phyloP scores from a whole-genome alignment of 2,329 filamentous ascomycete species.

The Colletotrichum magnum region DNA sequence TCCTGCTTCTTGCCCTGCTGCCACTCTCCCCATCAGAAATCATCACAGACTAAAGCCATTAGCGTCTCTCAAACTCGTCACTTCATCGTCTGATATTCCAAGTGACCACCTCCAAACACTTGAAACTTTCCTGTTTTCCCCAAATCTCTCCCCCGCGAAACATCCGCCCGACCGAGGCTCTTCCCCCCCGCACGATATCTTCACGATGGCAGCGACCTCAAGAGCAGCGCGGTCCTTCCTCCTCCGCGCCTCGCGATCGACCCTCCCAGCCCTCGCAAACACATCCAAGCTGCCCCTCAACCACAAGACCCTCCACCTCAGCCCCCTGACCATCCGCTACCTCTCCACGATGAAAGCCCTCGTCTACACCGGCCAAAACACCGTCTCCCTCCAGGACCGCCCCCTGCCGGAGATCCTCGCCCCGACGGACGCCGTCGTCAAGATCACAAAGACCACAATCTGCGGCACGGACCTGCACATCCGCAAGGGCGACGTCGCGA shows the following conservation, averaged over 20 bases:
- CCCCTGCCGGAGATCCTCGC: slow-evolving; percentile 48
- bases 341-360: slow-evolving; percentile 60
- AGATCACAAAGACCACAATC: slow-evolving; percentile 51
- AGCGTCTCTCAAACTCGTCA: background rate
- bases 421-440: slow-evolving; percentile 52
- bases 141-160: background rate
- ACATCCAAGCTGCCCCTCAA: background rate
- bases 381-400: slow-evolving; percentile 52
- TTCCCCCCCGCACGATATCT: background rate
- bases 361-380: slow-evolving; percentile 54
- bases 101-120: no score
- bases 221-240: slow-evolving; percentile 15
- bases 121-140: background rate
- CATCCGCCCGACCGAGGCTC: slow-evolving; percentile 12
- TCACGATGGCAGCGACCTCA: slow-evolving; percentile 21
- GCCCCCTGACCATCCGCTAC: slow-evolving; percentile 2
- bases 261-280: background rate
- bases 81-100: background rate
- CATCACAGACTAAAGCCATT: background rate
- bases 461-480: slow-evolving; percentile 54
- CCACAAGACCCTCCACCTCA: background rate
- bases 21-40: background rate
- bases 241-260: slow-evolving; percentile 6
- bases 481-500: slow-evolving; percentile 48
- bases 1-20: background rate